Evolutionary conservation across 148 eudicot species (phyloP), one percentile per base, ranked within the genome.

Genomic region (Rhododendron griersonianum): DNA sequence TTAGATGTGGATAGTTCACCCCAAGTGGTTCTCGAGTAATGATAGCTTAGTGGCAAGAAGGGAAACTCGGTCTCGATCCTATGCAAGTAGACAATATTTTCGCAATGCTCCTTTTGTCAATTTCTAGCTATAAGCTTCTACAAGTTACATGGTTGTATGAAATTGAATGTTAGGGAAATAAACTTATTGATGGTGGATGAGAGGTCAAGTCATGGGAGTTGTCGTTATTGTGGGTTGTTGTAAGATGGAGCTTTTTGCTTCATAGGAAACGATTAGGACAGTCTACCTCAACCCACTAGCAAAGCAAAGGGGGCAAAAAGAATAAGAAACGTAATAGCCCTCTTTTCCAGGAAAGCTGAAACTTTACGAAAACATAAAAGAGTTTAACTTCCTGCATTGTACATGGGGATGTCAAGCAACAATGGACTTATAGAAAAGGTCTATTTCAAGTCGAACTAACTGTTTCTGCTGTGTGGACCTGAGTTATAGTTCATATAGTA

Each of bases 161-260:
- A 79, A 79, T 4, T 79, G 21, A 79, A 47, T 47, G 4, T 9
- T 53, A 6, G 39, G 65, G 9, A 81, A 67, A 19, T 37, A 67
- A 59, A n/a, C 73, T 81, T 59, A 21, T 59, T 35, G 71, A 59
- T 39, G 25, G 61, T 81, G 73, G 84, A 81, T 81, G 50, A 57
- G 83, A 57, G 50, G 28, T 59, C 47, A 81, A 59, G 45, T 21
- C 47, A 48, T 57, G 41, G 19, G 25, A 18, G 21, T 33, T 5
- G 37, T 55, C 47, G 19, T 37, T 81, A 35, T 59, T n/a, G 48
- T 7, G 21, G 67, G 67, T 81, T 81, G 67, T 53, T 81, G 37
- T 55, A 55, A 25, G 39, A 80, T 48, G 35, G 61, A 50, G 61
- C 39, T 80, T 80, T 80, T 80, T 47, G 59, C 35, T 80, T 80